Evolutionary conservation across 179 eudicot species (phyloP).

Genomic region (Sideroxylon spinosum): DNA sequence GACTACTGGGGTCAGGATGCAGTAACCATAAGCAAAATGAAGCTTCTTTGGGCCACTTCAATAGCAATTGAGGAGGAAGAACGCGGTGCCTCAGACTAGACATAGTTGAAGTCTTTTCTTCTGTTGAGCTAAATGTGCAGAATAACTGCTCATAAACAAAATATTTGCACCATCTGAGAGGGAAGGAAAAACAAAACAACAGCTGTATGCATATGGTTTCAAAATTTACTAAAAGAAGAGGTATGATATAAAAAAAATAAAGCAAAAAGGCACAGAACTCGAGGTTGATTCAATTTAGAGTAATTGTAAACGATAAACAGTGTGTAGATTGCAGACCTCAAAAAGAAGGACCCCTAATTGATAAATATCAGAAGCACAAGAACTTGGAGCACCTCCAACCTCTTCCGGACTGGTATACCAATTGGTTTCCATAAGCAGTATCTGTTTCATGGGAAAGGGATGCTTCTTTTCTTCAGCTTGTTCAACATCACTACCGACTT

Average conservation of each 20-base stretch:
- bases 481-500: constrained; percentile 34
- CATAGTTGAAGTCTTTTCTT: constrained; percentile 86
- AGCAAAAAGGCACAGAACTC: not conserved
- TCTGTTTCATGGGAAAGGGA: constrained; percentile 79
- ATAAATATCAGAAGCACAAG: constrained; percentile 92
- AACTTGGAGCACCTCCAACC: constrained; percentile 64
- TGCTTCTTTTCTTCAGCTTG: constrained; percentile 53
- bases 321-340: constrained; percentile 57
- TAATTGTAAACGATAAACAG: not conserved
- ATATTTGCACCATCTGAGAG: constrained; percentile 16
- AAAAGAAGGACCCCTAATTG: constrained; percentile 93
- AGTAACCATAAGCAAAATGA: constrained; percentile 94
- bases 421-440: constrained; percentile 76
- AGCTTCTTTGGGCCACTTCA: constrained; percentile 98
- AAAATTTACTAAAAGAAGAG: not conserved
- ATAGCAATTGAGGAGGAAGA: constrained; percentile 85
- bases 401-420: constrained; percentile 97
- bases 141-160: constrained; percentile 56
- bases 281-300: not conserved
- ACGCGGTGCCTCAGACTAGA: constrained; percentile 89
- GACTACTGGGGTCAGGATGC: constrained; percentile 84
- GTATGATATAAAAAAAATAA: not conserved
- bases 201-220: not conserved
- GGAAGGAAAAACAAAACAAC: not conserved
- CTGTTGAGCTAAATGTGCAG: constrained; percentile 70